These are phyloP conservation scores for Diaporthe aspalathi DNA, from an alignment of 2,329 filamentous ascomycete species.

Conservation along the genomic window DNA sequence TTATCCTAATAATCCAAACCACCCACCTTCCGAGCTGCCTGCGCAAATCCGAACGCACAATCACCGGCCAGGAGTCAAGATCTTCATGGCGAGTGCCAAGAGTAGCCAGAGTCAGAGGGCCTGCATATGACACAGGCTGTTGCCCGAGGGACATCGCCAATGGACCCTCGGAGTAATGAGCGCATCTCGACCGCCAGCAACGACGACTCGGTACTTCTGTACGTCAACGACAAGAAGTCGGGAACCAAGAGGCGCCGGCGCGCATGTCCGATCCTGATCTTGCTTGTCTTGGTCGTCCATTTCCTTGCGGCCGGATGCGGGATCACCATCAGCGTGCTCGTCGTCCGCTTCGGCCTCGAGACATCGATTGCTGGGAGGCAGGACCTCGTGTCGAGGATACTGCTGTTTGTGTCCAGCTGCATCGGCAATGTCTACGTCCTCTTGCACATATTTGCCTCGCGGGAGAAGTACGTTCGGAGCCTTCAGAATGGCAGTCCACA, in stretches of 20 bases:
- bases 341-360: conserved; percentile 23
- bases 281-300: conserved; percentile 21
- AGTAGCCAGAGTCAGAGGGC: conserved; percentile 16
- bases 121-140: conserved; percentile 18
- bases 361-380: not conserved
- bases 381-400: conserved; percentile 30
- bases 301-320: conserved; percentile 12
- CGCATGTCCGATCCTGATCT: conserved; percentile 13
- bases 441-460: conserved; percentile 32
- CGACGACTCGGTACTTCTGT: conserved; percentile 9
- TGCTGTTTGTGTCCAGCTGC: conserved; percentile 34
- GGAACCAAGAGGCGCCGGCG: conserved; percentile 8
- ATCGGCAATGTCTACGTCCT: conserved; percentile 36
- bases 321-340: conserved; percentile 28
- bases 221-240: not conserved
- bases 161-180: conserved; percentile 31
- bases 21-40: not conserved
- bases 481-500: conserved; percentile 28
- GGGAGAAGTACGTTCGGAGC: conserved; percentile 30
- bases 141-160: conserved; percentile 24
- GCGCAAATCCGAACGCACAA: not conserved
- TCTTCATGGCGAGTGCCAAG: conserved; percentile 22
- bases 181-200: conserved; percentile 19
- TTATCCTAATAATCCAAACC: not conserved
- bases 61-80: not conserved